Evolutionary conservation across 2,329 filamentous ascomycete species (phyloP), one percentile per base, ranked within the genome.

Genomic region (Fusarium buxicola): DNA sequence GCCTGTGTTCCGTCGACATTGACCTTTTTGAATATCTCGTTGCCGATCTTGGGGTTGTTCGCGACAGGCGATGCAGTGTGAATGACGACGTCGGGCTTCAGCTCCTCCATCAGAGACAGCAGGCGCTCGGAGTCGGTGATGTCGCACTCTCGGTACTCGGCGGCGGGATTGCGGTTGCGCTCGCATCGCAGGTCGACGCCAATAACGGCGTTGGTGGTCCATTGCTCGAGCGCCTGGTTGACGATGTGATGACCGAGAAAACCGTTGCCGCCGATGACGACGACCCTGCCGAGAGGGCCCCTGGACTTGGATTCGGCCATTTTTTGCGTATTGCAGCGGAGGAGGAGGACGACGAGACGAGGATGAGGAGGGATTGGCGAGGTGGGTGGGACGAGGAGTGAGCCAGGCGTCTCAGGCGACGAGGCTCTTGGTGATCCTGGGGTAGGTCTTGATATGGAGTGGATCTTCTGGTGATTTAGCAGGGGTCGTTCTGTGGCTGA

Each of bases 1-100:
- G 90, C 88, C 65, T 82, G 83, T 12, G 95, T 97, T 47, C 94
- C 94, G 47, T 92, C 89, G 48, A 97, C 89, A 75, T 98, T 99
- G 73, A 98, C 91, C 75, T 88, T 89, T 70, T 86, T 86, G 75
- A 95, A 90, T 31, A 92, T 78, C 15, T 85, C 83, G 64, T 89
- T 82, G 69, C 82, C 77, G 72, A 84, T 77, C 72, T 80, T 77
- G 74, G 81, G 76, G 77, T 84, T 79, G 73, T 85, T 83, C 57
- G 80, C 82, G 21, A 82, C 77, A 34, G 92, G 91, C 30, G 89
- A 92, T 16, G 94, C 95, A 3, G 94, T 96, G 78, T 99, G 94
- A 71, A 98, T 89, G 47, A 99, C 92, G 12, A 96, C 86, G 73
- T 93, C 88, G 16, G 94, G 94, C 69, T 84, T 85, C 51, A 88